These are phyloP conservation scores for Scutellaria baicalensis DNA, from an alignment of 257 asterid genomes.

Conservation along the genomic window DNA sequence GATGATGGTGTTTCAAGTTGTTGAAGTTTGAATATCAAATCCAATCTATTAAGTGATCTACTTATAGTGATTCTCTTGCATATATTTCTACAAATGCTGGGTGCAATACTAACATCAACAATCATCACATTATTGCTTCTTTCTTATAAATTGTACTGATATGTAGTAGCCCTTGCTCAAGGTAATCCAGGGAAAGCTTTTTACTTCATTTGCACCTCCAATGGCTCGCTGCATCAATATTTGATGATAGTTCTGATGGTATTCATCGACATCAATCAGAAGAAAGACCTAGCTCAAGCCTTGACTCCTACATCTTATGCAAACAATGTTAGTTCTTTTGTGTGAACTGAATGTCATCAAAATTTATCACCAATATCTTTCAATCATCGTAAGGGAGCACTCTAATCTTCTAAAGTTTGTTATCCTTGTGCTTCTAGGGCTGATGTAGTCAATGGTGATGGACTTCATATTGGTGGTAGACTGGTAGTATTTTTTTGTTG, in stretches of 20 bases:
- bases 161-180: not conserved
- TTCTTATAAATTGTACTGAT: not conserved
- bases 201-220: not conserved
- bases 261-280: not conserved
- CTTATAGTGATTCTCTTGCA: not conserved
- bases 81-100: not conserved
- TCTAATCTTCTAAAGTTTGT: not conserved
- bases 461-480: not conserved
- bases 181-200: not conserved
- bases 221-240: not conserved
- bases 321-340: not conserved
- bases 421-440: not conserved
- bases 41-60: not conserved
- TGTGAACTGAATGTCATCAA: not conserved
- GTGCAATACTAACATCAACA: not conserved
- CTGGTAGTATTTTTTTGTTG: not conserved
- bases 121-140: not conserved
- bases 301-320: not conserved
- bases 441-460: not conserved
- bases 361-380: not conserved
- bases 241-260: not conserved
- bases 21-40: not conserved
- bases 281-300: not conserved
- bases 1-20: not conserved
- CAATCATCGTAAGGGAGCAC: not conserved